These are phyloP conservation scores for Paramecium octaurelia DNA, from an alignment of 73 alveolate species.

Conservation along the genomic window DNA sequence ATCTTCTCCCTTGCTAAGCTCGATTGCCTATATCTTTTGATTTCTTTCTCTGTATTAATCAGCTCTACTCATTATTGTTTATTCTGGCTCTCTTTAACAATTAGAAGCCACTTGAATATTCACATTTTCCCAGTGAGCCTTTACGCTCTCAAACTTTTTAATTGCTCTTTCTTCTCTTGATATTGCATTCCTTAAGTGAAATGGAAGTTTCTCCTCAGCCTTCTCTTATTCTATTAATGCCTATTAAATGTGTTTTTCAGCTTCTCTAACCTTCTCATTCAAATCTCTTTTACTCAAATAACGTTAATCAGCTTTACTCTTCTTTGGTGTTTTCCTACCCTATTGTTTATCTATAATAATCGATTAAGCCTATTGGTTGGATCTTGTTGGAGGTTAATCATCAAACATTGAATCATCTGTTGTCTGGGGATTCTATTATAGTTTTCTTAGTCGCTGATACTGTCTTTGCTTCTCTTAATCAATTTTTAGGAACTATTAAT, in stretches of 20 bases:
- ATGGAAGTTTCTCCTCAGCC: background rate
- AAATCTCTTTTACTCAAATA: background rate
- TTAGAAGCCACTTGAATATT: background rate
- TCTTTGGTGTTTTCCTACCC: constrained; percentile 23
- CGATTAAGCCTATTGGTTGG: background rate
- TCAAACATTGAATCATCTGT: background rate
- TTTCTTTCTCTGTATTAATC: constrained; percentile 25
- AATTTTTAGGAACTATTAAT: background rate
- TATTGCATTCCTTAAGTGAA: background rate
- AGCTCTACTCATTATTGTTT: background rate
- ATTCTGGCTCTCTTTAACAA: background rate
- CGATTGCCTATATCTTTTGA: background rate
- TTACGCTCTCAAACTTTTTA: background rate
- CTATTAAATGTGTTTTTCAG: background rate
- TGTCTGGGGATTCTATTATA: background rate
- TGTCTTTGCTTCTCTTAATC: background rate
- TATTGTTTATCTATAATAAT: background rate
- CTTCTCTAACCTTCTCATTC: background rate
- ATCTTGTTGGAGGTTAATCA: background rate
- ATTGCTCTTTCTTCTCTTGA: constrained; percentile 20
- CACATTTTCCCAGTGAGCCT: background rate
- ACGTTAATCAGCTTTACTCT: background rate
- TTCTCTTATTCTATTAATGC: background rate
- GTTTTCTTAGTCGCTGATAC: background rate
- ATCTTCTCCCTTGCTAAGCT: background rate